Base-by-base conservation (phyloP, 2,329 filamentous ascomycete species). In the Rhytidhysteron rufulum region DNA sequence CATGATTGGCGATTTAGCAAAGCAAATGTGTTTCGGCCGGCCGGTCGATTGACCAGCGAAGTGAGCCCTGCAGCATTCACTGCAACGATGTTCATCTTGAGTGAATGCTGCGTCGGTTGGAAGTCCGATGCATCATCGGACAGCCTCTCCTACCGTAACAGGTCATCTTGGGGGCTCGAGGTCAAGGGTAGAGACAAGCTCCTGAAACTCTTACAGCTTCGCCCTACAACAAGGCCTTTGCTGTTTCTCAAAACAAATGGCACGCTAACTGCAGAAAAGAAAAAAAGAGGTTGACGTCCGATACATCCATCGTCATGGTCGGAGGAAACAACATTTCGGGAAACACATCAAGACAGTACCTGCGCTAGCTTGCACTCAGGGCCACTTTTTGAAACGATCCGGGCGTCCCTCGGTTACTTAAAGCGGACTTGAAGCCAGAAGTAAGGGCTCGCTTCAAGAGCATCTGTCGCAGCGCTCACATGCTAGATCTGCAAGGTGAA, bases 241-340 rank as follows among this genome's bases (percentile, higher is more conserved):
- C 52, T 48, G 54, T 60, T 59, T 49, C 53, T 52, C 43, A 50
- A 59, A 59, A 58, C 55, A 54, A 55, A 41, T 32, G 41, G 42
- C 39, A 45, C 44, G 41, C 38, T 29, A n/a, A n/a, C n/a, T n/a
- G n/a, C n/a, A n/a, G n/a, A n/a, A n/a, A n/a, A n/a, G n/a, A n/a
- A n/a, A n/a, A 45, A 48, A 47, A 40, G 40, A 38, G 42, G 37
- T 51, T 57, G 37, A 24, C 31, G 38, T 16, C 3, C 21, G n/a
- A n/a, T n/a, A n/a, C 31, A 4, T 35, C 41, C 32, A 24, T 37
- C 33, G 24, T 35, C 24, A 8, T n/a, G 18, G 20, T 53, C 61
- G 61, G 60, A 57, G 56, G 48, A 63, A 59, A 53, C 47, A 48
- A 51, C 58, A 31, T 38, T 56, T 63, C 57, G 44, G 61, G 55